Conservation (phyloP, 768 basidiomycete species). For the Tulasnella sp. region DNA sequence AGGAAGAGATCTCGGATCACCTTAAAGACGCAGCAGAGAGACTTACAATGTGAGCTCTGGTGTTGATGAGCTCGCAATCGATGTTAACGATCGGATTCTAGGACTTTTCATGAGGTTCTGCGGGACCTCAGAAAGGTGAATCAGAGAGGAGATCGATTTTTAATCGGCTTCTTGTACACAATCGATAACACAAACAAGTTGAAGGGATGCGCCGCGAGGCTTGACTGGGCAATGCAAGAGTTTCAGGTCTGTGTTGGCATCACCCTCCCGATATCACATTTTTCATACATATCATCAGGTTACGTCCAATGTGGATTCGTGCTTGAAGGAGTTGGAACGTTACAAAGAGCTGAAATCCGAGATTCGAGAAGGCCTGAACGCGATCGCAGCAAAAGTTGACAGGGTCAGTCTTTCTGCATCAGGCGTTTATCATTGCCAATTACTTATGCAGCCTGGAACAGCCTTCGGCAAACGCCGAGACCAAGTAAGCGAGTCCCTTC, state of each 20-base stretch:
- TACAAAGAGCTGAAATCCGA: neutral
- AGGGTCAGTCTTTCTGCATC: neutral
- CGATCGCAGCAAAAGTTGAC: neutral
- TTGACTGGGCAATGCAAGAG: neutral
- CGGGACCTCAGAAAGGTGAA: too few species aligned
- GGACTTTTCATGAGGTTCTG: too few species aligned
- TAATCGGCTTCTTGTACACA: neutral
- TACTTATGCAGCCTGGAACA: neutral
- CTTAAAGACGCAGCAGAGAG: too few species aligned
- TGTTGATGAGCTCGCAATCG: too few species aligned
- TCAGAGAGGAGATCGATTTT: too few species aligned
- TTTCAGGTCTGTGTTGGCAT: neutral
- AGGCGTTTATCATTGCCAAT: neutral
- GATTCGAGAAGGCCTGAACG: neutral
- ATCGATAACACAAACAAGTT: neutral
- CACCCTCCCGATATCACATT: neutral
- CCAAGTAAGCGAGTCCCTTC: neutral
- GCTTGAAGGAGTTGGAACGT: neutral
- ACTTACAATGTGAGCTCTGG: too few species aligned
- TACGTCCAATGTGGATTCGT: neutral
- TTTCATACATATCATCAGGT: neutral
- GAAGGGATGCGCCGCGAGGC: neutral
- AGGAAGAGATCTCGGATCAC: too few species aligned
- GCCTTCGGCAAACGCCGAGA: neutral
- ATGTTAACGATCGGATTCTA: too few species aligned